phyloP scores from a whole-genome alignment of 805 yeast genomes.

The Barnettozyma vustinii region DNA sequence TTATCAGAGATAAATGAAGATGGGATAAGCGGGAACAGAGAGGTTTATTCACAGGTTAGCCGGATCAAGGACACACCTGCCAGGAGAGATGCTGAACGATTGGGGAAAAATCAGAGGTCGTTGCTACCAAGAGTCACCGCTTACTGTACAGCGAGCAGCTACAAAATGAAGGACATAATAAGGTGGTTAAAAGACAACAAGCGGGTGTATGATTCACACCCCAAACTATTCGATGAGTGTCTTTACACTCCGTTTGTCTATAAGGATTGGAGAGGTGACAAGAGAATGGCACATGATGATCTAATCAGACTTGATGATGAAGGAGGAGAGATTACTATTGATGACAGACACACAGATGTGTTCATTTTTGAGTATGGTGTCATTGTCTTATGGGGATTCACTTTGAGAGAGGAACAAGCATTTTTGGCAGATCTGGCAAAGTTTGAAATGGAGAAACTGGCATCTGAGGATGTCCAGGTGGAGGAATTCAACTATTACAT shows the following conservation, averaged over 20 bases:
- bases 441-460: constrained; percentile 87
- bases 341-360: constrained; percentile 68
- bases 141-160: constrained; percentile 92
- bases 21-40: constrained; percentile 27
- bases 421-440: constrained; percentile 81
- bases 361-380: constrained; percentile 96
- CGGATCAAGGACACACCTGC: constrained; percentile 85
- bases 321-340: constrained; percentile 91
- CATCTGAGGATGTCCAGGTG: constrained; percentile 85
- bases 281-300: constrained; percentile 34
- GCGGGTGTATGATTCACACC: constrained; percentile 68
- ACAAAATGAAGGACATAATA: constrained; percentile 79
- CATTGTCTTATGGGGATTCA: constrained; percentile 95
- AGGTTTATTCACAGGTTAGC: constrained; percentile 78
- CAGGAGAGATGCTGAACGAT: constrained; percentile 85
- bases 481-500: constrained; percentile 95
- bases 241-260: constrained; percentile 84
- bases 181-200: constrained; percentile 82
- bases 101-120: constrained; percentile 73
- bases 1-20: constrained; percentile 22
- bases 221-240: constrained; percentile 91
- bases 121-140: constrained; percentile 92
- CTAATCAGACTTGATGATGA: constrained; percentile 79
- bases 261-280: constrained; percentile 68
- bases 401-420: constrained; percentile 73